phyloP scores from a whole-genome alignment of 2,329 filamentous ascomycete genomes.

The Onygenales sp. region DNA sequence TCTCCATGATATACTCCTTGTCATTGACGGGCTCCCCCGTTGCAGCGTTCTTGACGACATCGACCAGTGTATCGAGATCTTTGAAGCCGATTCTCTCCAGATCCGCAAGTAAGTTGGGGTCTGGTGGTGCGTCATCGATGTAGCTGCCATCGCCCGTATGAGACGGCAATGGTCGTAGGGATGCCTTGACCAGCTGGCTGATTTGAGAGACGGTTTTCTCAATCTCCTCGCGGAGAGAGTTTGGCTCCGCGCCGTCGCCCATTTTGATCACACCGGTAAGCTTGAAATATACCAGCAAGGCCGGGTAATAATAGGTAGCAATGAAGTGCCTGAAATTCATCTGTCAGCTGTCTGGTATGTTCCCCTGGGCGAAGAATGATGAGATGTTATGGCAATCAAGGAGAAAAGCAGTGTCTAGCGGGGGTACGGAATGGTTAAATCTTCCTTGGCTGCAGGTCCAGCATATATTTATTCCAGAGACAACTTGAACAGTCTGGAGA shows the following conservation, averaged over 20 bases:
- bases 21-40: conserved; percentile 51
- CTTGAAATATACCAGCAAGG: too few relatives aligned
- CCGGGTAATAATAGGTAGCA: too few relatives aligned
- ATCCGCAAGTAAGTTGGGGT: conserved; percentile 33
- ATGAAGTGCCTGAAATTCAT: too few relatives aligned
- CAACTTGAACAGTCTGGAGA: too few relatives aligned
- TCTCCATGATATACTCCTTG: conserved; percentile 53
- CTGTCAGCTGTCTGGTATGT: conserved; percentile 5
- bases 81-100: conserved; percentile 39
- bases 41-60: conserved; percentile 31
- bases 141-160: conserved; percentile 34
- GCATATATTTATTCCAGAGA: too few relatives aligned
- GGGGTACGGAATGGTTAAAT: too few relatives aligned
- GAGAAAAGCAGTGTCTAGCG: too few relatives aligned
- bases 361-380: conserved; percentile 7
- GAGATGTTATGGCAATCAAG: too few relatives aligned
- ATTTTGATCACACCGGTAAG: background rate
- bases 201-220: conserved; percentile 28
- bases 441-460: too few relatives aligned
- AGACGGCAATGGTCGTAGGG: conserved; percentile 32
- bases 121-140: conserved; percentile 22
- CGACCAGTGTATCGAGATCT: conserved; percentile 32
- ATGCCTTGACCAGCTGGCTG: conserved; percentile 31
- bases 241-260: conserved; percentile 15
- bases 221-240: conserved; percentile 22